Evolutionary conservation across 2,329 filamentous ascomycete genomes (phyloP).

Genomic region (Pseudogymnoascus sp.): DNA sequence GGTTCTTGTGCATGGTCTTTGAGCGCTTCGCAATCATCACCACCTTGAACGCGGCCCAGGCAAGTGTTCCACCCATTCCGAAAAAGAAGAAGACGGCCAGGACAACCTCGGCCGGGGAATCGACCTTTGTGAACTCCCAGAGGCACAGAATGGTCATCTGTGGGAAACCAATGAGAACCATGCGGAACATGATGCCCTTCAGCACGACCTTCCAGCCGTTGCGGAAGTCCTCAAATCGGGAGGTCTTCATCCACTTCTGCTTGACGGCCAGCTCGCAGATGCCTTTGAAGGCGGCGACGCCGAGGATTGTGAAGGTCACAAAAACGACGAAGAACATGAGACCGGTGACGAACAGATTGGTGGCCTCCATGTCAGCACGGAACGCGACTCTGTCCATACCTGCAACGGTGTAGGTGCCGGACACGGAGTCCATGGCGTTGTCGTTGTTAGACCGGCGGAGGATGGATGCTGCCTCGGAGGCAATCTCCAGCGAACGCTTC

Average conservation of each 20-base stretch:
- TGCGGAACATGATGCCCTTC: conserved; percentile 87
- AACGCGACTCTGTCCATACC: conserved; percentile 89
- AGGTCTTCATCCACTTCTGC: conserved; percentile 67
- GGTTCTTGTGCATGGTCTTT: conserved; percentile 86
- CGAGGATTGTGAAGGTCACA: conserved; percentile 62
- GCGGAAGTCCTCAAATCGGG: conserved; percentile 88
- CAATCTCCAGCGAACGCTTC: conserved; percentile 38
- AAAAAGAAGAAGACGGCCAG: conserved; percentile 84
- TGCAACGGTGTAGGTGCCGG: conserved; percentile 54
- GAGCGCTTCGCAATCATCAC: conserved; percentile 82
- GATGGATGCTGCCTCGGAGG: conserved; percentile 26
- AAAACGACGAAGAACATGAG: conserved; percentile 84
- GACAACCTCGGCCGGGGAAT: conserved; percentile 79
- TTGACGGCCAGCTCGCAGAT: conserved; percentile 68
- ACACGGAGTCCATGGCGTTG: conserved; percentile 42
- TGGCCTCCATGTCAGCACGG: conserved; percentile 72
- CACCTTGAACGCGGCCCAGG: conserved; percentile 84
- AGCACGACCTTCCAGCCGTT: conserved; percentile 89
- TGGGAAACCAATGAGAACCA: conserved; percentile 83
- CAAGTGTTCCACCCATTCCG: conserved; percentile 67
- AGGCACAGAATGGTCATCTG: conserved; percentile 84
- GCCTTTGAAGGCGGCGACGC: conserved; percentile 72
- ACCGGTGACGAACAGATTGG: conserved; percentile 89
- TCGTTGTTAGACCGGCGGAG: conserved; percentile 41
- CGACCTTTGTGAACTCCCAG: conserved; percentile 82